Evolutionary conservation across 192 early-diverging fungal species (phyloP).

Genomic region (Linnemannia hyalina): DNA sequence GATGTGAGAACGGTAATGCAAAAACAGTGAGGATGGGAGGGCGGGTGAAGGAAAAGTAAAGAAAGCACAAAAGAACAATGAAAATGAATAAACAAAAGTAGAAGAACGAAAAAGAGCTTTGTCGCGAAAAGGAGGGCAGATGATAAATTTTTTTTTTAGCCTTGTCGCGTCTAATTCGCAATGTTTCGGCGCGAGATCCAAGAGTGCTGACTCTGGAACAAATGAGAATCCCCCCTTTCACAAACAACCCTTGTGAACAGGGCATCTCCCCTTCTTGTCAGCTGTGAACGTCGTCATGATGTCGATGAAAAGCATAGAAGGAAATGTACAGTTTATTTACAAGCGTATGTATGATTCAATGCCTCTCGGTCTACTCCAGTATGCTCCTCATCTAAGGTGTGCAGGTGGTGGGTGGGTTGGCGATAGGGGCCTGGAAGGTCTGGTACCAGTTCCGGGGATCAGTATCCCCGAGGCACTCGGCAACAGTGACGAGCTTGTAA

Average conservation of each 20-base stretch:
- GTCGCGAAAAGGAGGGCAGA: not conserved
- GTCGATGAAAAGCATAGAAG: not conserved
- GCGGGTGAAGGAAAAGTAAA: too few relatives aligned
- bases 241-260: not conserved
- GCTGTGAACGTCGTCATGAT: not conserved
- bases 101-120: not conserved
- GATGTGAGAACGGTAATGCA: not conserved
- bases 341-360: not conserved
- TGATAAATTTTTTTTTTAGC: not conserved
- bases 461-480: conserved; percentile 25
- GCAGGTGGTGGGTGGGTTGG: not conserved
- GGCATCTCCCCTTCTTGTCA: not conserved
- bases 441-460: conserved; percentile 13
- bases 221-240: not conserved
- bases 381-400: not conserved
- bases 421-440: not conserved
- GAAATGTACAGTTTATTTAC: not conserved
- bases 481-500: conserved; percentile 32
- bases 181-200: conserved; percentile 1
- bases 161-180: not conserved
- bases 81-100: too few relatives aligned
- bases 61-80: too few relatives aligned
- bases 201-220: not conserved
- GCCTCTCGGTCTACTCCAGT: not conserved
- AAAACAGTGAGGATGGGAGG: not conserved